Evolutionary conservation across 1,139 yeast species (phyloP).

Genomic region (Yamadazyma epiphylla): DNA sequence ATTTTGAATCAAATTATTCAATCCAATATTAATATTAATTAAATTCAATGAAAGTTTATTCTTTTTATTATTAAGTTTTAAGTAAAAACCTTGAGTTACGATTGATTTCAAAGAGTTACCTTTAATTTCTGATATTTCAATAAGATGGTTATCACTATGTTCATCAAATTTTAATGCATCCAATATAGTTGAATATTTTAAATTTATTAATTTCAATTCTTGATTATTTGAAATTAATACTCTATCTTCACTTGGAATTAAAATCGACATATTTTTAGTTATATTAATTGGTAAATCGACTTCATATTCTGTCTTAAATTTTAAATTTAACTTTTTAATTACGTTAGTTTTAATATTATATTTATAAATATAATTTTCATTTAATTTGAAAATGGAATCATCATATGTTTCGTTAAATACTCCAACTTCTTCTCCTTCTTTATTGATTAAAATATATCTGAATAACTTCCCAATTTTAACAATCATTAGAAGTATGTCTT

Average conservation of each 20-base stretch:
- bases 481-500: conserved; percentile 24
- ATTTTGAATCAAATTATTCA: conserved; percentile 68
- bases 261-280: conserved; percentile 18
- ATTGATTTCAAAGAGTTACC: conserved; percentile 40
- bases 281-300: conserved; percentile 20
- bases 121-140: conserved; percentile 35
- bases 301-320: conserved; percentile 18
- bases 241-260: conserved; percentile 43
- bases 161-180: conserved; percentile 29
- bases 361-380: conserved; percentile 8
- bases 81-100: conserved; percentile 40
- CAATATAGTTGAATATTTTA: conserved; percentile 41
- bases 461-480: conserved; percentile 9
- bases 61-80: conserved; percentile 39
- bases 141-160: conserved; percentile 20
- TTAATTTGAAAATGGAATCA: conserved; percentile 6
- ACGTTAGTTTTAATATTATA: conserved; percentile 5
- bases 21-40: conserved; percentile 60
- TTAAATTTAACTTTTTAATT: conserved; percentile 12
- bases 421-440: conserved; percentile 5
- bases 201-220: conserved; percentile 40
- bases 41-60: conserved; percentile 42
- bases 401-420: conserved; percentile 3
- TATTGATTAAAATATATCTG: conserved; percentile 2
- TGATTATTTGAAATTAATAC: conserved; percentile 37